These are phyloP conservation scores for Jatropha podagrica DNA, from an alignment of 441 rosid species.

Conservation along the genomic window DNA sequence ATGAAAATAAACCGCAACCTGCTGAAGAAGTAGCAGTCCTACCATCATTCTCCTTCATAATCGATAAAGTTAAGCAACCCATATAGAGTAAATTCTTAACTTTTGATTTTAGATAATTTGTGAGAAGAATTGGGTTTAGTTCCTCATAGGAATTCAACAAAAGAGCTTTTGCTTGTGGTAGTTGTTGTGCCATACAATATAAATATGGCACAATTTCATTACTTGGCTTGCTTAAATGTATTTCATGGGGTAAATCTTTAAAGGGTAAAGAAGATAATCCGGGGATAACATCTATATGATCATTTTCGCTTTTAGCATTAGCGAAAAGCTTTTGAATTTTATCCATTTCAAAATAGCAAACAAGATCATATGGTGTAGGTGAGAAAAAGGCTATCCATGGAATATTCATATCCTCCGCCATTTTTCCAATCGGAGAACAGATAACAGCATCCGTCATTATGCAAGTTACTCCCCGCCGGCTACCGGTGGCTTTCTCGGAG, in stretches of 20 bases:
- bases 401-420: neutral
- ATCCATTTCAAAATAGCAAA: neutral
- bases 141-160: neutral
- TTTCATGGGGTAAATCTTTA: neutral
- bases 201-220: neutral
- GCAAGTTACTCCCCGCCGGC: too few relatives aligned
- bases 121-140: neutral
- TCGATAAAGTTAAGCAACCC: neutral
- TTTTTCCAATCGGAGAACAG: neutral
- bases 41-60: too few relatives aligned
- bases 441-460: neutral
- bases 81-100: neutral
- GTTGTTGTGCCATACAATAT: neutral
- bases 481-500: too few relatives aligned
- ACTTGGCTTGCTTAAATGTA: too few relatives aligned
- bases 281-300: neutral
- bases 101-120: neutral
- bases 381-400: neutral
- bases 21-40: too few relatives aligned
- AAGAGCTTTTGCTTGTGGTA: neutral
- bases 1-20: neutral
- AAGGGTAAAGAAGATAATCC: neutral
- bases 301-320: neutral
- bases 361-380: neutral
- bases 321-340: neutral